Conservation (phyloP, 805 yeast genomes). For the Cyberlindnera euphorbiae region DNA sequence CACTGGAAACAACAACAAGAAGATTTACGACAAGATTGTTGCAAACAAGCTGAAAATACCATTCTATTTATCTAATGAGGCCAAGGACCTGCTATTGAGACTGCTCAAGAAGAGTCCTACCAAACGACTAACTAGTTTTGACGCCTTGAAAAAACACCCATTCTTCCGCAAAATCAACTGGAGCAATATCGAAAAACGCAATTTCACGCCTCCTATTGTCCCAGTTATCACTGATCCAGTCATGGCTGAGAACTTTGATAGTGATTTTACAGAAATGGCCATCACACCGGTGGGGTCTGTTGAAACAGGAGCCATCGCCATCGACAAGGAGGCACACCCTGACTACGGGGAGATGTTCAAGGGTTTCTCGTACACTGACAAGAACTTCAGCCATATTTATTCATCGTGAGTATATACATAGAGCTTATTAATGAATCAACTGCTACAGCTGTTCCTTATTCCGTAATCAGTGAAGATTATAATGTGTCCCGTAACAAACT, state of each 20-base stretch:
- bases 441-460: too few relatives aligned
- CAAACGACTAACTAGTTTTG: slow-evolving; percentile 71
- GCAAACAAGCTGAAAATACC: slow-evolving; percentile 97
- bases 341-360: slow-evolving; percentile 28
- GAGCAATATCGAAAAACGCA: slow-evolving; percentile 45
- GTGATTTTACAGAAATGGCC: slow-evolving; percentile 70
- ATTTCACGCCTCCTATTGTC: slow-evolving; percentile 66
- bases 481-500: too few relatives aligned
- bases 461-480: too few relatives aligned
- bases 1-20: slow-evolving; percentile 96
- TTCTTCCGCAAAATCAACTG: slow-evolving; percentile 78
- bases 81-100: slow-evolving; percentile 90
- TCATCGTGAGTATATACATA: slow-evolving; percentile 7
- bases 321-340: not conserved
- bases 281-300: slow-evolving; percentile 30
- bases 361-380: slow-evolving; percentile 43
- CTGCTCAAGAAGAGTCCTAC: slow-evolving; percentile 85
- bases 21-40: slow-evolving; percentile 91
- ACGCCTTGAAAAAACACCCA: slow-evolving; percentile 88
- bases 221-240: slow-evolving; percentile 79
- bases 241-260: slow-evolving; percentile 79
- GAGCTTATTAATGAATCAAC: slow-evolving; percentile 2
- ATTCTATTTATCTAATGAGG: slow-evolving; percentile 94
- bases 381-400: slow-evolving; percentile 19
- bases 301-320: slow-evolving; percentile 10